Percentiles rank a stretch among this genome's conserved stretches.
Conservation (phyloP, 164 flowering plant species). For the Euptelea pleiosperma region DNA sequence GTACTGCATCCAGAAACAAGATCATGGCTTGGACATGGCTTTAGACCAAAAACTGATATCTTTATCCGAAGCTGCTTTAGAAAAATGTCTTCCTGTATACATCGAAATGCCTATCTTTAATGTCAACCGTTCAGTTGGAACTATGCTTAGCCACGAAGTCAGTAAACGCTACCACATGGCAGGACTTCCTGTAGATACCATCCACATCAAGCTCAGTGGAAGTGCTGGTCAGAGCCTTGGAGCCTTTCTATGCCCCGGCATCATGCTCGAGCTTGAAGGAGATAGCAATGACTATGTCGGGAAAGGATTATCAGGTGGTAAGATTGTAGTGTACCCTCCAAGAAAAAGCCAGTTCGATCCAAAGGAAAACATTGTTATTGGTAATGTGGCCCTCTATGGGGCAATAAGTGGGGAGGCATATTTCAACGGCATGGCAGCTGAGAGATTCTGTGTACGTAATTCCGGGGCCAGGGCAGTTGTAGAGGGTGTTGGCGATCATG, state of each 20-base stretch:
- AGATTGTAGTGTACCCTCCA: slow-evolving; percentile 95
- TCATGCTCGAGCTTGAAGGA: slow-evolving; percentile 94
- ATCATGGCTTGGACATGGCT: slow-evolving; percentile 96
- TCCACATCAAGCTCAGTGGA: slow-evolving; percentile 80
- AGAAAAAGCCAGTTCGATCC: slow-evolving; percentile 83
- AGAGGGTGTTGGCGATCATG: slow-evolving; percentile 99
- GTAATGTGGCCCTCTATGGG: slow-evolving; percentile 98
- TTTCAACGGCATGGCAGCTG: slow-evolving; percentile 99
- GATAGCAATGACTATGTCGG: slow-evolving; percentile 99
- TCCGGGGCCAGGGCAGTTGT: slow-evolving; percentile 97
- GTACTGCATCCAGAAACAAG: slow-evolving; percentile 87
- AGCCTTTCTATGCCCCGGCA: slow-evolving; percentile 94
- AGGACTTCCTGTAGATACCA: slow-evolving; percentile 87
- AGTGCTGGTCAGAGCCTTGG: slow-evolving; percentile 99
- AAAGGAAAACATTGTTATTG: slow-evolving; percentile 92
- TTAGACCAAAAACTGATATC: slow-evolving; percentile 70
- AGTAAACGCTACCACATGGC: slow-evolving; percentile 72
- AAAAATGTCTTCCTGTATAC: slow-evolving; percentile 79
- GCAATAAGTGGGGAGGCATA: slow-evolving; percentile 96
- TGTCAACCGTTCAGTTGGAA: slow-evolving; percentile 93
- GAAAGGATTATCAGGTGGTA: slow-evolving; percentile 97
- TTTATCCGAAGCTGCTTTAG: slow-evolving; percentile 65
- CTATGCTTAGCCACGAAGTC: slow-evolving; percentile 99
- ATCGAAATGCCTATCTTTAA: slow-evolving; percentile 75
- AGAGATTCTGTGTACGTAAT: slow-evolving; percentile 97